These are phyloP conservation scores for Cyclotella kingstonii DNA, from an alignment of 108 stramenopile genomes.

Conservation along the genomic window DNA sequence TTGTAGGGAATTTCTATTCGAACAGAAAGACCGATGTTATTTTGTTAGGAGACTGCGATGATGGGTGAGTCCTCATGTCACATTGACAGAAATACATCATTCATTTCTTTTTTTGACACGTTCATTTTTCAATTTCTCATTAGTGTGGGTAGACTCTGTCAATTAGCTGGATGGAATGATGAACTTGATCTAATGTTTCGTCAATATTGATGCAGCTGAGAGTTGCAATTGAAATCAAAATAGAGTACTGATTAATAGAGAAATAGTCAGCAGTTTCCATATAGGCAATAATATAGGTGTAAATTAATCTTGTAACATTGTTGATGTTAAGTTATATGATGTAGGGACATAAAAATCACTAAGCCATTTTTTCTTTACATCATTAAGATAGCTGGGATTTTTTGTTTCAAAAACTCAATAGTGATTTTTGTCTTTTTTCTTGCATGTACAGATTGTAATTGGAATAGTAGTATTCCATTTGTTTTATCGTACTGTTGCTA, in stretches of 20 bases:
- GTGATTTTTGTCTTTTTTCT: too few relatives aligned
- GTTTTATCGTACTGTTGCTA: too few relatives aligned
- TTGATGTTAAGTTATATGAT: too few relatives aligned
- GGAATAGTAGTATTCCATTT: too few relatives aligned
- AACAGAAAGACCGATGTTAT: conserved; percentile 24
- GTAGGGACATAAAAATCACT: too few relatives aligned
- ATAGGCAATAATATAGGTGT: too few relatives aligned
- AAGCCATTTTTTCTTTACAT: too few relatives aligned
- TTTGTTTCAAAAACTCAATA: too few relatives aligned
- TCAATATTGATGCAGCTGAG: conserved; percentile 2
- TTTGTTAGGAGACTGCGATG: conserved; percentile 39
- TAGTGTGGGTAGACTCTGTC: conserved; percentile 31
- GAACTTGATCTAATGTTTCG: conserved; percentile 24
- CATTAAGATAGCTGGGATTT: too few relatives aligned
- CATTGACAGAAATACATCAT: neutral
- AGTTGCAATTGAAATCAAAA: neutral
- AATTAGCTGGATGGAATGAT: conserved; percentile 28
- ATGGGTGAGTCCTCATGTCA: conserved; percentile 7
- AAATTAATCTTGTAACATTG: too few relatives aligned
- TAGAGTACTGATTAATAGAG: neutral
- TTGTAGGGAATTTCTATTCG: conserved; percentile 21
- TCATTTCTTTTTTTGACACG: neutral
- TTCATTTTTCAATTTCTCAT: neutral
- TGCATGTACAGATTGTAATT: too few relatives aligned
- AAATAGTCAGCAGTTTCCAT: too few relatives aligned